Percentiles rank a stretch among this genome's conserved stretches.
Conservation (phyloP, 2,329 filamentous ascomycete species). For the Aureobasidium vineae region DNA sequence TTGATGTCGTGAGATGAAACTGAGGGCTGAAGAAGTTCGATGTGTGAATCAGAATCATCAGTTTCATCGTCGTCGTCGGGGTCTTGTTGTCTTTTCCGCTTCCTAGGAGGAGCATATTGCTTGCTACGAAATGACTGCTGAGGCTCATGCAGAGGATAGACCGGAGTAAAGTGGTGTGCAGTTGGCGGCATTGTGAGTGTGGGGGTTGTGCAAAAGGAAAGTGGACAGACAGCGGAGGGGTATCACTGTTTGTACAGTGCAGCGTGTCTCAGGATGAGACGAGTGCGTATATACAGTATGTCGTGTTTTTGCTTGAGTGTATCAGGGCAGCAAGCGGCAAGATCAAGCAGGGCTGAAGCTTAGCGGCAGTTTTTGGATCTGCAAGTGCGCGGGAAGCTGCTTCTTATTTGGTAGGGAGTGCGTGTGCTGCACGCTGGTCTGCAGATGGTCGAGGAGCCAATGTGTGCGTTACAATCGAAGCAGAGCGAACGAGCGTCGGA, state of each 20-base stretch:
- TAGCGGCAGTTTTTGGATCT: slow-evolving; percentile 17
- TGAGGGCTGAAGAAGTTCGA: background rate
- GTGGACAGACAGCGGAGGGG: background rate
- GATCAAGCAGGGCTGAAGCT: slow-evolving; percentile 8
- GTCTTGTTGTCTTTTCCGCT: slow-evolving; percentile 29
- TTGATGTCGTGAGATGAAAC: slow-evolving; percentile 32
- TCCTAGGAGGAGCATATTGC: slow-evolving; percentile 28
- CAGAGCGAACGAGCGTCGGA: background rate
- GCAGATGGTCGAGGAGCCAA: background rate
- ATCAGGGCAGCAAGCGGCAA: background rate
- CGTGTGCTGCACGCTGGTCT: background rate
- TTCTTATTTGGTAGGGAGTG: background rate
- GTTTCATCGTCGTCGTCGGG: slow-evolving; percentile 26
- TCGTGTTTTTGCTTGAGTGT: background rate
- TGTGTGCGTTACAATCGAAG: background rate
- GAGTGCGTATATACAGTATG: background rate
- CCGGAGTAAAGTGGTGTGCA: slow-evolving; percentile 26
- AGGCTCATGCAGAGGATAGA: slow-evolving; percentile 22
- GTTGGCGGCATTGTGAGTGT: slow-evolving; percentile 23
- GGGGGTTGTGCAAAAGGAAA: background rate
- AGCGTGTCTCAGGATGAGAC: slow-evolving; percentile 5
- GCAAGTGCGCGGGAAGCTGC: slow-evolving; percentile 10
- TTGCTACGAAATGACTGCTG: slow-evolving; percentile 26
- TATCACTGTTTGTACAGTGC: slow-evolving; percentile 4
- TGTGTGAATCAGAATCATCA: slow-evolving; percentile 35